Evolutionary conservation across 768 basidiomycete genomes (phyloP), one percentile per base, ranked within the genome.

Genomic region (Lentinus brumalis): DNA sequence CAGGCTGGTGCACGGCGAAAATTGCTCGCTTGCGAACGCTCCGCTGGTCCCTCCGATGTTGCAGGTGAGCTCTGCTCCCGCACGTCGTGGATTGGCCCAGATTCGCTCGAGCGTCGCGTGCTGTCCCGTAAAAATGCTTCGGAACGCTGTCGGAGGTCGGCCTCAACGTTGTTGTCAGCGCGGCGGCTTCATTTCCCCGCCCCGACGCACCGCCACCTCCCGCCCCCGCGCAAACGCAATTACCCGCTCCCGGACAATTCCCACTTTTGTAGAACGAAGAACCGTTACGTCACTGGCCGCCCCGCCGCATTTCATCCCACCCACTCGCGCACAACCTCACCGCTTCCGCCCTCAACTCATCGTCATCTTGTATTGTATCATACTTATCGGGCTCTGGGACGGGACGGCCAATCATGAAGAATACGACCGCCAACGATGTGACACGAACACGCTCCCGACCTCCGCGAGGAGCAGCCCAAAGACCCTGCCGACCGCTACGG

Each of bases 61-160:
- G 57, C 56, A 56, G 66, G 61, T 62, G 57, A 50, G 68, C 62
- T 57, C 61, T 67, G 64, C 71, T 67, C 60, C 56, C 52, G 52
- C 70, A 64, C 75, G 75, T 80, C 73, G 79, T 78, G 73, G 79
- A 81, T 81, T 76, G 77, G 49, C 26, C 46, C 49, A 38, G 52
- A 50, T 21, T 26, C 42, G 51, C 57, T 18, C 44, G 54, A 59
- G 42, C 50, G 49, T 46, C 57, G 57, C 61, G 29, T 63, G 61
- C 61, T 44, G 38, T 59, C 61, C 55, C 57, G 56, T 58, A 46
- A 51, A 61, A 49, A 32, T 41, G 42, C 50, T 39, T 32, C 39
- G 18, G 32, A 45, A 54, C 35, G 38, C 51, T 35, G 60, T 53
- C 47, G 46, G 29, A 35, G 50, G 50, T n/a, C 40, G 9, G 44